A percentile compares a stretch with the other conserved stretches of the same genome.
phyloP scores from a whole-genome alignment of 345 rosid species.

The Moricandia moricandioides region DNA sequence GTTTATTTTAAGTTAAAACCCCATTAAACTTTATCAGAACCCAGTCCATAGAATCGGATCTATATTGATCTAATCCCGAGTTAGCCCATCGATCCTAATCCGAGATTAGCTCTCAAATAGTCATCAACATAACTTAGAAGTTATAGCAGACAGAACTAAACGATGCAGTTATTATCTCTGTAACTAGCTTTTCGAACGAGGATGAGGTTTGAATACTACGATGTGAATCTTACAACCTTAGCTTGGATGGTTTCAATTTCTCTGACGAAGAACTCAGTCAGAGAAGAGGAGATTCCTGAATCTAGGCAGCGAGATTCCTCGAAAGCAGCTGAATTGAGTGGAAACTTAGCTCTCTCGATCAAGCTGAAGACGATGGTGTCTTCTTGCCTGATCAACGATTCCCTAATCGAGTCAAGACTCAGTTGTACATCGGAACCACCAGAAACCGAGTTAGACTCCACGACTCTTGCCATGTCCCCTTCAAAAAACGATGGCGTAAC shows the following conservation, averaged over 20 bases:
- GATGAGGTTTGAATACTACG: not conserved
- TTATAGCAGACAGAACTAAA: not conserved
- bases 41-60: too few species aligned
- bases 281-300: constrained; percentile 48
- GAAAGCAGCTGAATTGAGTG: constrained; percentile 47
- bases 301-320: constrained; percentile 31
- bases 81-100: too few species aligned
- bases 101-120: too few species aligned
- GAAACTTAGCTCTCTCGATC: constrained; percentile 76
- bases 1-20: too few species aligned
- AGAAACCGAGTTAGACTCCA: constrained; percentile 18
- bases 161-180: not conserved
- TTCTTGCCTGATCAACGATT: constrained; percentile 75
- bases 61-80: too few species aligned
- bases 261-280: constrained; percentile 50
- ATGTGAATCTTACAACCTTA: constrained; percentile 38
- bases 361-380: constrained; percentile 69
- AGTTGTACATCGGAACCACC: constrained; percentile 3
- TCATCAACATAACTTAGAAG: too few species aligned
- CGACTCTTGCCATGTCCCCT: constrained; percentile 28
- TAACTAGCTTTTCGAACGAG: not conserved
- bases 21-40: too few species aligned
- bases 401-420: constrained; percentile 59
- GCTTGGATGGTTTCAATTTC: constrained; percentile 65
- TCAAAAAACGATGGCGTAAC: not conserved